Evolutionary conservation across 1,284 basidiomycete species (phyloP).

Genomic region (Vanrija sp.): DNA sequence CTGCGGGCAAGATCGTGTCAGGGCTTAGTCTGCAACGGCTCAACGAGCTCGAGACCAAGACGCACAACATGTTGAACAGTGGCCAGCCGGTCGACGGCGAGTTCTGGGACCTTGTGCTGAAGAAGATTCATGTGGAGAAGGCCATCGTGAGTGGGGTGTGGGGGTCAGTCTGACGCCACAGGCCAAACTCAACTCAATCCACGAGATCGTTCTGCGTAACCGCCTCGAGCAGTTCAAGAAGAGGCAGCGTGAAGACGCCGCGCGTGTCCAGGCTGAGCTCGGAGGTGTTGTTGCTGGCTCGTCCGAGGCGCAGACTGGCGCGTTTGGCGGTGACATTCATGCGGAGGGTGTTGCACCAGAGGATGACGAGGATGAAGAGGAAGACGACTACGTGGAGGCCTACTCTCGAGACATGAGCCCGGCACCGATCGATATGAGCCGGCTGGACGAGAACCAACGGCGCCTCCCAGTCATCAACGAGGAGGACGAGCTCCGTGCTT

Average conservation of each 20-base stretch:
- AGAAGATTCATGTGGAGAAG: conserved; percentile 94
- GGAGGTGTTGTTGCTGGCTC: conserved; percentile 61
- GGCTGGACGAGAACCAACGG: conserved; percentile 68
- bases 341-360: conserved; percentile 50
- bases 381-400: conserved; percentile 56
- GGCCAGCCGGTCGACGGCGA: conserved; percentile 95
- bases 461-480: conserved; percentile 70
- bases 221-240: conserved; percentile 91
- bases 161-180: conserved; percentile 40
- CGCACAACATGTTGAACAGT: conserved; percentile 81
- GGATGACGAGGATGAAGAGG: conserved; percentile 53
- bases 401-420: conserved; percentile 84
- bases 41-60: conserved; percentile 72
- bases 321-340: conserved; percentile 50
- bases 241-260: conserved; percentile 88
- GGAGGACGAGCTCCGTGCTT: conserved; percentile 59
- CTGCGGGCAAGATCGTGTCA: conserved; percentile 37
- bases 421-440: conserved; percentile 62
- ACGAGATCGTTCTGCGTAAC: conserved; percentile 94
- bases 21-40: conserved; percentile 70
- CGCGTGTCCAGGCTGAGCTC: conserved; percentile 86
- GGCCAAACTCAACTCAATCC: conserved; percentile 85
- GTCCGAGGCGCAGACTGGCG: conserved; percentile 20
- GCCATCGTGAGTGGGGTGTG: conserved; percentile 67
- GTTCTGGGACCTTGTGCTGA: conserved; percentile 92